Evolutionary conservation across 495 filamentous ascomycete genomes (phyloP).

Genomic region (Penicillium egyptiacum): DNA sequence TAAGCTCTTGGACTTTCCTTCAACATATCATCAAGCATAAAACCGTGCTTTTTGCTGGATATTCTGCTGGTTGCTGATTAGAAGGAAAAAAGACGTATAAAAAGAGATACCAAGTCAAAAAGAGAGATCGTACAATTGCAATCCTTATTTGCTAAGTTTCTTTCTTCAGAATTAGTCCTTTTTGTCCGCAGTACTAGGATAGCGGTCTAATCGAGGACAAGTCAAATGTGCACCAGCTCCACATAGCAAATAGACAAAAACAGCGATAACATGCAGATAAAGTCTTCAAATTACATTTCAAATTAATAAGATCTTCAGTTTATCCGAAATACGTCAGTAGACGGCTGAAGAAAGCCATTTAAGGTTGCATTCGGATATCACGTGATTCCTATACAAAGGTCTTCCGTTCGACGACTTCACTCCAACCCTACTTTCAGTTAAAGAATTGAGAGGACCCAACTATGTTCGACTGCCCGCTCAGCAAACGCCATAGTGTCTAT

Average conservation of each 20-base stretch:
- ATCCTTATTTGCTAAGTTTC: too few species aligned
- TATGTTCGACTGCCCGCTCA: background rate
- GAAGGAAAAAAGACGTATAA: too few species aligned
- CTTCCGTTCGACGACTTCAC: constrained; percentile 10
- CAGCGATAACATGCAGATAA: background rate
- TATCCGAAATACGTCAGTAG: background rate
- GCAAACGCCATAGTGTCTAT: background rate
- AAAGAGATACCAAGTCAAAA: too few species aligned
- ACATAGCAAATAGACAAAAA: background rate
- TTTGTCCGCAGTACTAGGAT: too few species aligned
- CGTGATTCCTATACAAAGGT: constrained; percentile 9
- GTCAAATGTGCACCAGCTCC: background rate
- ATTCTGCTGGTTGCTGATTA: too few species aligned
- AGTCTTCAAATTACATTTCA: background rate
- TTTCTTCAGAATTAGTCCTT: too few species aligned
- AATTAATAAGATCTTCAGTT: background rate
- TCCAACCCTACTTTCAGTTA: constrained; percentile 1
- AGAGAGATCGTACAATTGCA: too few species aligned
- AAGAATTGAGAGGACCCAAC: background rate
- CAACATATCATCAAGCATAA: background rate
- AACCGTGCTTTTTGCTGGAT: too few species aligned
- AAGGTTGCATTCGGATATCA: constrained; percentile 7
- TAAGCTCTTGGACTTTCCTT: background rate
- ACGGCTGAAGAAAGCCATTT: background rate
- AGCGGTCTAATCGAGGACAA: background rate